Evolutionary conservation across 2,329 filamentous ascomycete genomes (phyloP).

Genomic region (Cladophialophora immunda): DNA sequence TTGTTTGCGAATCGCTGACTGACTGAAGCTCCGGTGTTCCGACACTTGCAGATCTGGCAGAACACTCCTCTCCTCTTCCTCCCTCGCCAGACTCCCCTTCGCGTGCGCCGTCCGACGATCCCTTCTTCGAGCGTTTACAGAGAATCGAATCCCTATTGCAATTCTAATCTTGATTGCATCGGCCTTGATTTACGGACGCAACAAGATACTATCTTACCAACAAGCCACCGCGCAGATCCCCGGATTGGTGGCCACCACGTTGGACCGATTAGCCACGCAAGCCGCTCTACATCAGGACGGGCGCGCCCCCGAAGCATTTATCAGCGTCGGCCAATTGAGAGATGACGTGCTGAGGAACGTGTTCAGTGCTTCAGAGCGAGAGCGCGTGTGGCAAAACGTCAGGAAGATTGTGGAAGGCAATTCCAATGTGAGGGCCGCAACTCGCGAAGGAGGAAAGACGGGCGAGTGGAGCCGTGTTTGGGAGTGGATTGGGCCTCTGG

Average conservation of each 20-base stretch:
- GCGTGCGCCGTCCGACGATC: constrained; percentile 63
- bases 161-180: constrained; percentile 56
- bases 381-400: constrained; percentile 85
- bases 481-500: constrained; percentile 72
- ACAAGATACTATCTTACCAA: constrained; percentile 68
- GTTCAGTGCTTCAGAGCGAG: constrained; percentile 77
- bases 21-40: constrained; percentile 36
- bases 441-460: constrained; percentile 65
- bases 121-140: constrained; percentile 58
- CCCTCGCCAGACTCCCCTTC: constrained; percentile 91
- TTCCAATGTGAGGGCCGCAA: constrained; percentile 85
- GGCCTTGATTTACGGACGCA: constrained; percentile 69
- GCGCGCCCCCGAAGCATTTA: constrained; percentile 75
- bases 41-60: constrained; percentile 57
- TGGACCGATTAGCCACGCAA: constrained; percentile 83
- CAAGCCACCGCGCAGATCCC: constrained; percentile 78
- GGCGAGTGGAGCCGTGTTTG: constrained; percentile 69
- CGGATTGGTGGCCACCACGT: constrained; percentile 80
- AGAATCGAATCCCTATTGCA: constrained; percentile 61
- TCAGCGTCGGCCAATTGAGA: constrained; percentile 86
- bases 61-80: constrained; percentile 80
- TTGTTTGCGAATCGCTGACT: constrained; percentile 40
- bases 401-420: constrained; percentile 89
- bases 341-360: constrained; percentile 89
- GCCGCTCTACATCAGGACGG: constrained; percentile 78